Evolutionary conservation across 1,139 yeast genomes (phyloP), one percentile per base, ranked within the genome.

Genomic region (Sugiyamaella castrensis): DNA sequence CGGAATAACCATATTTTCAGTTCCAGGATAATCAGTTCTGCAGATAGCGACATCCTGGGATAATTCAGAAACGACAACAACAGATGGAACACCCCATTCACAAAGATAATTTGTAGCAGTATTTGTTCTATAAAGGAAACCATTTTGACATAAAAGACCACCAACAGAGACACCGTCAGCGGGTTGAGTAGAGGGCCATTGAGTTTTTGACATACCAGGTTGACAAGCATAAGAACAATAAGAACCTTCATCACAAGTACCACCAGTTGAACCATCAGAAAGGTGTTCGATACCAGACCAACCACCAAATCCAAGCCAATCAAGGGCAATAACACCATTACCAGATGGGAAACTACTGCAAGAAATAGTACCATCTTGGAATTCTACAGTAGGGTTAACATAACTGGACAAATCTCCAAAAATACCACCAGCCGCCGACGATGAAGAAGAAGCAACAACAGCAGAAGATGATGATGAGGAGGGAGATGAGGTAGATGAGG

Each of bases 21-120:
- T 84, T 75, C 98, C 98, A 64, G 98, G 98, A 80, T 92, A 92
- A 71, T 92, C 98, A 55, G 98, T 92, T 76, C 96, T 84, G 78
- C 98, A 91, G 63, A 91, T 75, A 52, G 97, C 87, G 63, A 92
- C 91, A 44, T 75, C 76, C 60, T 82, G 66, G 56, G 71, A 69
- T 55, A 86, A 73, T 62, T 84, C 74, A 66, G 84, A 82, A 44
- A 75, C 82, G 59, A 87, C 94, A 46, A 68, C 64, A 46, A 95
- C 95, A 53, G 83, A 70, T 53, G 80, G 70, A 28, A 71, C 72
- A 66, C 95, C 98, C 89, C 94, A 83, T 67, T 77, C 86, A 77
- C 98, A 89, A 64, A 91, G 79, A 72, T 79, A 71, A 58, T 80
- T 72, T 51, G 76, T 57, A 65, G 73, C 71, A 32, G 81, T 65